Evolutionary conservation across 192 early-diverging fungal genomes (phyloP).

Genomic region (Coemansia sp.): DNA sequence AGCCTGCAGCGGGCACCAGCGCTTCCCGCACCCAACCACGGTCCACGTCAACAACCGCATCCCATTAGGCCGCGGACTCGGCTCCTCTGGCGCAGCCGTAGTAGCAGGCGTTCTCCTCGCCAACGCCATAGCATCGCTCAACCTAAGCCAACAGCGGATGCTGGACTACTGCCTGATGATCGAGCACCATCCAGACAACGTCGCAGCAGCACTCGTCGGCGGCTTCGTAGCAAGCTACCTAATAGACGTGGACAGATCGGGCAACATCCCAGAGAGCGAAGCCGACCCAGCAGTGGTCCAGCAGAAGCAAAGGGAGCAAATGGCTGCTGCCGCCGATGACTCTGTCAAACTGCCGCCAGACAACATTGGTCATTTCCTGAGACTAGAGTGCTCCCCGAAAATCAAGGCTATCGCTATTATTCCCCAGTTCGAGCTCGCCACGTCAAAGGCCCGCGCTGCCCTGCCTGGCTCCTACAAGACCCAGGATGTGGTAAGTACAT

Average conservation of each 20-base stretch:
- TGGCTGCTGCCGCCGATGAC: constrained; percentile 15
- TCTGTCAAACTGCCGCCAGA: constrained; percentile 52
- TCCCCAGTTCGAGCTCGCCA: constrained; percentile 91
- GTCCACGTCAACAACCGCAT: constrained; percentile 88
- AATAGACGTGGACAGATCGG: constrained; percentile 51
- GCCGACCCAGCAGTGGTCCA: constrained; percentile 9
- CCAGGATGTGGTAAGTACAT: constrained; percentile 69
- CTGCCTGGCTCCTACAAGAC: constrained; percentile 75
- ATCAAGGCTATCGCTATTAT: constrained; percentile 76
- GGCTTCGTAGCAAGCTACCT: constrained; percentile 91
- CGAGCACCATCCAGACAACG: constrained; percentile 98
- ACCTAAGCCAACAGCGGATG: constrained; percentile 70
- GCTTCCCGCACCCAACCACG: constrained; percentile 63
- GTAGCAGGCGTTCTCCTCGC: constrained; percentile 90
- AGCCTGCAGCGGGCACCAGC: constrained; percentile 58
- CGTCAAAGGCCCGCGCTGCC: constrained; percentile 85
- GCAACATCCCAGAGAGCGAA: constrained; percentile 40
- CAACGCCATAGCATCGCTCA: constrained; percentile 66
- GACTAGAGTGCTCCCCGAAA: constrained; percentile 63
- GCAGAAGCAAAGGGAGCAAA: constrained; percentile 21
- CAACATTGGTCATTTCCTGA: constrained; percentile 69
- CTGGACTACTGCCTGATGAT: constrained; percentile 90
- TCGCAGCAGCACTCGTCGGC: constrained; percentile 89
- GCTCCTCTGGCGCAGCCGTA: constrained; percentile 92
- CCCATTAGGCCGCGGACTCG: constrained; percentile 94